Base-by-base conservation (phyloP, 1,284 basidiomycete species). In the Ceratobasidium sp. region DNA sequence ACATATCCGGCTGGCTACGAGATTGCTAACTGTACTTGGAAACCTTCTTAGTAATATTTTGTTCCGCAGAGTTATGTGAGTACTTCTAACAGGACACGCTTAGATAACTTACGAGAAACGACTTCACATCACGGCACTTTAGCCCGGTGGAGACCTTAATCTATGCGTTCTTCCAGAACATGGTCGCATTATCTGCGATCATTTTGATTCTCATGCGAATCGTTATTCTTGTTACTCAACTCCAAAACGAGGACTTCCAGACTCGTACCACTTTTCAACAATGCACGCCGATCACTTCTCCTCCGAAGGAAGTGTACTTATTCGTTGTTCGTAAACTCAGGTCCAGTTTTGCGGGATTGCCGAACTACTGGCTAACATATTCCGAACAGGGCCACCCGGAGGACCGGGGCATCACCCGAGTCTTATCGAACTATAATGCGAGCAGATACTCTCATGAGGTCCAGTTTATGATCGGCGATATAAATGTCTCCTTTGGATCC, bases 61-160 rank as follows among this genome's bases (percentile, higher is more conserved):
- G 7, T 44, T 44, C n/a, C 8, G 59, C 7, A 60, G 59, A 19
- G 59, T 44, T 22, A 41, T 31, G 59, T 60, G n/a, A 24, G 59
- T 60, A 56, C 54, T 15, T 15, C 15, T n/a, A n/a, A n/a, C n/a
- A n/a, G n/a, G n/a, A n/a, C n/a, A n/a, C n/a, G n/a, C n/a, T n/a
- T n/a, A n/a, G n/a, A n/a, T n/a, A n/a, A n/a, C n/a, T n/a, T n/a
- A n/a, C n/a, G n/a, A n/a, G n/a, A n/a, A n/a, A n/a, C n/a, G n/a
- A n/a, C n/a, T n/a, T n/a, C n/a, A n/a, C n/a, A n/a, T n/a, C n/a
- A n/a, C n/a, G n/a, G n/a, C n/a, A n/a, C n/a, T n/a, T n/a, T n/a
- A n/a, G n/a, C n/a, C 65, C 65, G 1, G 65, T 67, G 19, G 65
- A 67, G 41, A 67, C 51, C 3, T 22, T 11, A 11, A 1, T 44